Base-by-base conservation (phyloP, 2,329 filamentous ascomycete genomes). In the Tolypocladium album region DNA sequence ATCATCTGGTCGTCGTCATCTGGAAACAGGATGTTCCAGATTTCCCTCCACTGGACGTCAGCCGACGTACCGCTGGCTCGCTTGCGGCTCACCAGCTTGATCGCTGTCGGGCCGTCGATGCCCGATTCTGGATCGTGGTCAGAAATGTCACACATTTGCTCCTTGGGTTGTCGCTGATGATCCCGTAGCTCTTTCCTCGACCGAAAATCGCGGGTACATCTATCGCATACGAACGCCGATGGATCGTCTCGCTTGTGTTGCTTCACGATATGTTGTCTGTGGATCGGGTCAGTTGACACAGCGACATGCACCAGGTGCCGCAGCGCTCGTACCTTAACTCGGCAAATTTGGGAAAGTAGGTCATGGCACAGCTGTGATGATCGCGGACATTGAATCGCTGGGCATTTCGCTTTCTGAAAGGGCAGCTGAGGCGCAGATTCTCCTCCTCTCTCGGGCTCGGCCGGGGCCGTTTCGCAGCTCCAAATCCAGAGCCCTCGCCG, bases 321-420 rank as follows among this genome's bases (percentile, higher is more conserved):
- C 11, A 20, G 1, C 5, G 11, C 7, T 22, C 67, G 47, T 42
- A 76, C 75, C 71, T 72, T 2, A 79, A 61, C 56, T 76, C 75
- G 3, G 72, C 68, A 56, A 78, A 74, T 7, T 76, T 76, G 8
- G 69, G 69, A 43, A 78, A 78, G 39, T 75, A 75, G 0, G 72
- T 76, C 69, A 75, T 75, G 20, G 76, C 75, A 61, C 77, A 79
- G 24, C 70, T 71, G 57, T 78, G 73, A 43, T 78, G 73, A 52
- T 79, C 76, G 4, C 77, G 70, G 52, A 79, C 74, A 42, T 79
- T 79, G 64, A 79, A 79, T 1, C 76, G 72, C 40, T 70, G 68
- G 1, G 77, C 75, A 50, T 79, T 78, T 15, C 76, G 70, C 64
- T 77, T 77, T 39, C 77, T 69, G 47, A 74, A 79, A 1, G 77